Conservation (phyloP, 1,139 yeast species). For the Taphrina pruni region DNA sequence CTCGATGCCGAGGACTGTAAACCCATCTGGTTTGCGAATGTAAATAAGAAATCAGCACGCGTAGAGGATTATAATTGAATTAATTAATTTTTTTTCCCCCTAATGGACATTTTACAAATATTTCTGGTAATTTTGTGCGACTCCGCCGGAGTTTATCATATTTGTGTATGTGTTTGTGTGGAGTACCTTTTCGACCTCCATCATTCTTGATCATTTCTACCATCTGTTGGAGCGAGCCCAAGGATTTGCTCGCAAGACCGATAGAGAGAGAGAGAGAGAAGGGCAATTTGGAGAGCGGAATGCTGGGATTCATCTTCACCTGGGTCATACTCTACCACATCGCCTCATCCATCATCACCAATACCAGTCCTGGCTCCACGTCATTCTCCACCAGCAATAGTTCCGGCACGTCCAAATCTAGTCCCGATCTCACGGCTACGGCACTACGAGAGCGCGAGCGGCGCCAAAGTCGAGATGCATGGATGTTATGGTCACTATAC, state of each 20-base stretch:
- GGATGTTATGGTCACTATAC: background rate
- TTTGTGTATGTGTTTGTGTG: too few species aligned
- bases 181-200: too few species aligned
- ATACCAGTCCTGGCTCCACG: background rate
- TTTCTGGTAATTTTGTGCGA: too few species aligned
- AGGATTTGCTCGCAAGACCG: too few species aligned
- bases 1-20: conserved; percentile 39
- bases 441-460: background rate
- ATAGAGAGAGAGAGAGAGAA: too few species aligned
- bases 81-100: too few species aligned
- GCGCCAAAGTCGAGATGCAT: background rate
- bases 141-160: too few species aligned
- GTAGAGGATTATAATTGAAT: conserved; percentile 8
- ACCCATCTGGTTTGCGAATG: conserved; percentile 37
- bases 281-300: background rate
- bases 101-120: too few species aligned
- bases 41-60: conserved; percentile 14
- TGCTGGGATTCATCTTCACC: conserved; percentile 8
- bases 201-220: too few species aligned
- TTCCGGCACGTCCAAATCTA: background rate
- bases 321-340: conserved; percentile 1
- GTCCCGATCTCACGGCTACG: background rate
- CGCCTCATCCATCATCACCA: background rate
- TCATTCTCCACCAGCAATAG: background rate
- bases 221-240: too few species aligned